A percentile compares a stretch with the other conserved stretches of the same genome.
phyloP scores from a whole-genome alignment of 768 basidiomycete species.

The Kondoa malvinella region DNA sequence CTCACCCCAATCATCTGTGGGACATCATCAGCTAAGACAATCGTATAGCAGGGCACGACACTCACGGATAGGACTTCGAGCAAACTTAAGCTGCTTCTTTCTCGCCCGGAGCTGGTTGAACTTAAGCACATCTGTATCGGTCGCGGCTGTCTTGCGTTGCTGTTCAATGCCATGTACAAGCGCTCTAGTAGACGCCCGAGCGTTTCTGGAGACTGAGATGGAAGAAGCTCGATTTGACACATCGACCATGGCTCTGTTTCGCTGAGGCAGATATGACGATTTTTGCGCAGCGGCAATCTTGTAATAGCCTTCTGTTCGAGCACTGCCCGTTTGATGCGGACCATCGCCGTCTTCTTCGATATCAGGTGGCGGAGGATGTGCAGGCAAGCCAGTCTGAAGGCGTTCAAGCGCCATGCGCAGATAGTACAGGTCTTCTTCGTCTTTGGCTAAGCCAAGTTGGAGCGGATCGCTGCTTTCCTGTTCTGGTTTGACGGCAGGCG shows the following conservation, averaged over 20 bases:
- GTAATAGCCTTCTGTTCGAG: constrained; percentile 87
- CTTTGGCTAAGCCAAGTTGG: constrained; percentile 29
- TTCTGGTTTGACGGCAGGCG: neutral
- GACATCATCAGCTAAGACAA: neutral
- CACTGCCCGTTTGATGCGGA: constrained; percentile 67
- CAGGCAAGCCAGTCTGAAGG: constrained; percentile 16
- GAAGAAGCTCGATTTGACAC: constrained; percentile 45
- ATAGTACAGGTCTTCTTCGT: constrained; percentile 36
- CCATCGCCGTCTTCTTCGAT: constrained; percentile 20
- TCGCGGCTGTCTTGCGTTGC: constrained; percentile 47
- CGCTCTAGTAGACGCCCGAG: constrained; percentile 77
- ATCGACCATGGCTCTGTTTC: constrained; percentile 34
- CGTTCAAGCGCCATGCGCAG: constrained; percentile 30
- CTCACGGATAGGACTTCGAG: constrained; percentile 65
- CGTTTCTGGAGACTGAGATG: constrained; percentile 42
- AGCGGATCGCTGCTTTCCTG: constrained; percentile 29
- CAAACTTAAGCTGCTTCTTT: constrained; percentile 88
- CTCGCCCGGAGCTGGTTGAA: constrained; percentile 96
- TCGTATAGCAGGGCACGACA: neutral
- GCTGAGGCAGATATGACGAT: constrained; percentile 75
- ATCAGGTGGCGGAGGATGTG: constrained; percentile 21
- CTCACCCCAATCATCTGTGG: constrained; percentile 60
- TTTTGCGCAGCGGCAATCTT: constrained; percentile 84
- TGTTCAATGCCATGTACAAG: constrained; percentile 86
- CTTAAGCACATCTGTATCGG: constrained; percentile 53